A percentile compares a stretch with the other conserved stretches of the same genome.
These are phyloP conservation scores for Fusarium sublunatum DNA, from an alignment of 2,329 filamentous ascomycete species.

Conservation along the genomic window DNA sequence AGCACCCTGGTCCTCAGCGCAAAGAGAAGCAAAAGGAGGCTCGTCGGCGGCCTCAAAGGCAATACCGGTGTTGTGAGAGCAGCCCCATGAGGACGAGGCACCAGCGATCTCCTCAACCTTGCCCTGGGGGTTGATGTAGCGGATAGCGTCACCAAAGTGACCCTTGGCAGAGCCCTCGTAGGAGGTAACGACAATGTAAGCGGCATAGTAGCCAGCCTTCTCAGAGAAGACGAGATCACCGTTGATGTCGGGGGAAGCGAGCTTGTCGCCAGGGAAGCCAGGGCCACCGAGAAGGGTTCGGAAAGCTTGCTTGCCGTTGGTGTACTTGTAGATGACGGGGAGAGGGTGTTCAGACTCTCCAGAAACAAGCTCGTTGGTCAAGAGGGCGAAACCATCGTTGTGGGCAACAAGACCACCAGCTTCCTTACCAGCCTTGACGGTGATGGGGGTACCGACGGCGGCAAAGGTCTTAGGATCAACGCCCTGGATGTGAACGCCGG, in stretches of 20 bases:
- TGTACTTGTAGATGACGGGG: conserved; percentile 69
- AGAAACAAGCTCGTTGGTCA: conserved; percentile 67
- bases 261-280: conserved; percentile 60
- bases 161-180: conserved; percentile 65
- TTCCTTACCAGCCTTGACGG: conserved; percentile 66
- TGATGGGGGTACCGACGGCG: conserved; percentile 63
- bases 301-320: conserved; percentile 65
- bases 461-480: conserved; percentile 66
- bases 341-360: conserved; percentile 64
- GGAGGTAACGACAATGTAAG: conserved; percentile 70
- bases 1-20: conserved; percentile 70
- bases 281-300: conserved; percentile 70
- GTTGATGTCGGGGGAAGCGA: conserved; percentile 69
- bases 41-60: conserved; percentile 70
- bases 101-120: conserved; percentile 62
- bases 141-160: conserved; percentile 67
- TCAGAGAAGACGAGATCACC: conserved; percentile 71
- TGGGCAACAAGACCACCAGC: conserved; percentile 71
- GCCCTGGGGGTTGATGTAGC: conserved; percentile 61
- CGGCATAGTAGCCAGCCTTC: conserved; percentile 66
- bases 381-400: conserved; percentile 71
- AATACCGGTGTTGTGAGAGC: conserved; percentile 73
- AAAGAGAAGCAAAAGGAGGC: conserved; percentile 68
- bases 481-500: conserved; percentile 67
- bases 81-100: conserved; percentile 68